Percentiles rank a stretch among this genome's conserved stretches.
phyloP scores from a whole-genome alignment of 805 yeast species.

The Starmerella davenportii region DNA sequence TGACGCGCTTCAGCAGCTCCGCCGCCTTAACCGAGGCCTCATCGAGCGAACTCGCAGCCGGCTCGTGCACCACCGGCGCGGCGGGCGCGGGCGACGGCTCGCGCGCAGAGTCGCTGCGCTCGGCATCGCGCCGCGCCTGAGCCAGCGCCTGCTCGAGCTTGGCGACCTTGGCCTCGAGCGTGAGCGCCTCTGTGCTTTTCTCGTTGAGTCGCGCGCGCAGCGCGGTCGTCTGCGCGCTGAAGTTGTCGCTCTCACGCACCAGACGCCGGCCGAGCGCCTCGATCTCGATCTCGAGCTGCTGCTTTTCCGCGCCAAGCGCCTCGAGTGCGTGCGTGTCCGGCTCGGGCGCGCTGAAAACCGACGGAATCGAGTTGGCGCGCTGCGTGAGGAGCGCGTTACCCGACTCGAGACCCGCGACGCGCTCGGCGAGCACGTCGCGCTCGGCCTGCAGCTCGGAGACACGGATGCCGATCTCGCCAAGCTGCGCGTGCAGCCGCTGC shows the following conservation, averaged over 20 bases:
- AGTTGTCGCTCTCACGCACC: slow-evolving; percentile 50
- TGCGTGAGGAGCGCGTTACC: background rate
- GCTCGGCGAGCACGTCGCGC: slow-evolving; percentile 59
- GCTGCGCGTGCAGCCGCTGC: slow-evolving; percentile 17
- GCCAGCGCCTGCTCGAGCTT: background rate
- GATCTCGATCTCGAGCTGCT: slow-evolving; percentile 37
- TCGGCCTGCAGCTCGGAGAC: slow-evolving; percentile 44
- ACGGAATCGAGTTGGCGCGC: background rate
- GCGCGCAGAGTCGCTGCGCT: background rate
- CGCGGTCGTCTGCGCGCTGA: slow-evolving; percentile 26
- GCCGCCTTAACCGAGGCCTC: slow-evolving; percentile 15
- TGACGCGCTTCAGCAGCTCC: slow-evolving; percentile 21
- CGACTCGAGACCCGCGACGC: slow-evolving; percentile 51
- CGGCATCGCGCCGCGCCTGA: background rate
- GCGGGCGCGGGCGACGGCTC: background rate
- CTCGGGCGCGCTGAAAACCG: background rate
- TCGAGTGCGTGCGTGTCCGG: slow-evolving; percentile 31
- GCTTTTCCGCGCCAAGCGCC: slow-evolving; percentile 41
- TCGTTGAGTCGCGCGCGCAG: slow-evolving; percentile 12
- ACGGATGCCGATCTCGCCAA: slow-evolving; percentile 31
- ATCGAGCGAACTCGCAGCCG: background rate
- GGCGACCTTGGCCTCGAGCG: background rate
- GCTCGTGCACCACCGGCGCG: background rate
- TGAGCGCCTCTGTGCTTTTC: background rate
- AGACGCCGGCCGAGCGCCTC: slow-evolving; percentile 34